Base-by-base conservation (phyloP, 345 rosid genomes). In the Eucalyptus melliodora region DNA sequence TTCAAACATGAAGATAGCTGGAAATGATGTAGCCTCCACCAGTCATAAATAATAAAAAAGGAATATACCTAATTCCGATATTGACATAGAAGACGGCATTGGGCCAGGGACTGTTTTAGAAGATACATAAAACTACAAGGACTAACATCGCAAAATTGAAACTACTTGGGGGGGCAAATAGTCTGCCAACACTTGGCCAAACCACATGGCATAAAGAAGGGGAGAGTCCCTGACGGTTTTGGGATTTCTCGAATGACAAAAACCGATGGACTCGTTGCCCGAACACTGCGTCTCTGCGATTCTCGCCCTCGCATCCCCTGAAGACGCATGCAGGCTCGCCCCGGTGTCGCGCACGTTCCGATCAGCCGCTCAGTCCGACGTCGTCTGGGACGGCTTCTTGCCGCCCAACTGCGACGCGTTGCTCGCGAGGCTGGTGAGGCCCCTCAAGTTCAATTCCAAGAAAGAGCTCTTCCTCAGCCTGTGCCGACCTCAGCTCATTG, bases 281-380 rank as follows among this genome's bases (percentile, higher is more conserved):
- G 95, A 94, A 92, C 95, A 90, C 62, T 95, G 96, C 77, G 88
- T 97, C 50, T 93, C 97, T 6, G 88, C 89, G 11, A 93, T 97
- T 53, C 89, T 96, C 14, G 93, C 96, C 34, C 92, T 94, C 50
- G 93, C 99, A 6, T 90, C 98, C 50, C 99, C 99, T 1, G 56
- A 86, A 3, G 97, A 96, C 88, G 93, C 92, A 6, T 91, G 93
- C 91, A 91, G 92, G 14, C 93, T 94, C 7, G 92, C 97, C 1
- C 37, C 60, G 56, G 94, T 95, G 8, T 96, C 97, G 12, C 72
- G 94, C 5, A 80, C 89, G 55, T 95, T 96, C 87, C 91, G 90
- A 60, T 93, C 96, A 31, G 98, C 97, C n/a, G 92, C 96, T 37
- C 95, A 94, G 3, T 97, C 97, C 4, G 96, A 95, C 88, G 24